Conservation (phyloP, 2,329 filamentous ascomycete species). For the Claviceps fusiformis region DNA sequence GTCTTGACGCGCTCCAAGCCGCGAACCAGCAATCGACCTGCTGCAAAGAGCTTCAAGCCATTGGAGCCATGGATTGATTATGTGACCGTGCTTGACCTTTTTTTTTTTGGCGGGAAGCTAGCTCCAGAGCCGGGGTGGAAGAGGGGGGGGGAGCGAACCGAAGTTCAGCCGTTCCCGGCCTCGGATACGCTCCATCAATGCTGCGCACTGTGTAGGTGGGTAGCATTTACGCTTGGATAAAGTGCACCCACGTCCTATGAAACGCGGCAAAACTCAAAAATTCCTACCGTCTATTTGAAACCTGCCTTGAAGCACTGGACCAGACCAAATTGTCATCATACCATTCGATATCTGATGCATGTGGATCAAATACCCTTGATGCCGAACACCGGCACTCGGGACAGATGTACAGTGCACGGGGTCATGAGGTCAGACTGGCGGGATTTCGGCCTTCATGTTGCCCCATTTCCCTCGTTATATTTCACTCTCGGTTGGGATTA, state of each 20-base stretch:
- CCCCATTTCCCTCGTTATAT: neutral
- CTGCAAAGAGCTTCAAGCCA: neutral
- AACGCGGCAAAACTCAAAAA: neutral
- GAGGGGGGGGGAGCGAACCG: constrained; percentile 5
- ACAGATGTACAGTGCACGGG: neutral
- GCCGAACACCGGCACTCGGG: neutral
- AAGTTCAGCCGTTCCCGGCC: constrained; percentile 12
- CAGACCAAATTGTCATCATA: neutral
- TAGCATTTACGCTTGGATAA: neutral
- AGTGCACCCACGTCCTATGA: neutral
- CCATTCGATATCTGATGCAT: neutral
- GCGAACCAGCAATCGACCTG: constrained; percentile 9
- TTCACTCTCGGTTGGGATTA: neutral
- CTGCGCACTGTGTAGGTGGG: neutral
- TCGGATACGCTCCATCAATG: neutral
- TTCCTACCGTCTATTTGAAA: neutral
- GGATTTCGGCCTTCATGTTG: neutral
- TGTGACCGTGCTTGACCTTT: neutral
- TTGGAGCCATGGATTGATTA: neutral
- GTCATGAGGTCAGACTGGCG: neutral
- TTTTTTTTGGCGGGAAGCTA: constrained; percentile 15
- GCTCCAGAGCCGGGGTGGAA: constrained; percentile 8
- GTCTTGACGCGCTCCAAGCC: constrained; percentile 21
- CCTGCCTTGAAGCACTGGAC: neutral
- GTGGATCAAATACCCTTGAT: neutral